Conservation (phyloP, 2,329 filamentous ascomycete species). For the Alternaria sp. region DNA sequence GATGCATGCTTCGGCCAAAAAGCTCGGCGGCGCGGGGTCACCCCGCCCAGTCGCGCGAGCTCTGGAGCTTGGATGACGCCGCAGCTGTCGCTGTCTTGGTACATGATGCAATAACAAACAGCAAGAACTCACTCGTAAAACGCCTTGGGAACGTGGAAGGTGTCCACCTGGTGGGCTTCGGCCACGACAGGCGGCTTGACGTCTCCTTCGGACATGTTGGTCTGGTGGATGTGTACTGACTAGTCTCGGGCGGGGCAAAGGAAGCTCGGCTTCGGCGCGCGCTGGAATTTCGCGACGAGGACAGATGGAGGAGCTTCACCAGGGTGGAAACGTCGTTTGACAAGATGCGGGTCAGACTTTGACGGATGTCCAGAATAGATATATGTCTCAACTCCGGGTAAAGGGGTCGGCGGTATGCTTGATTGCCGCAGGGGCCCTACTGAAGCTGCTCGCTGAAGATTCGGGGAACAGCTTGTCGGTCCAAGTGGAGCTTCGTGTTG, state of each 20-base stretch:
- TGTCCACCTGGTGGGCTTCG: constrained; percentile 80
- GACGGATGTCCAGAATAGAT: constrained; percentile 25
- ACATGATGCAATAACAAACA: constrained; percentile 32
- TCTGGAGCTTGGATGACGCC: constrained; percentile 22
- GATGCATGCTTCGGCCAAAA: constrained; percentile 12
- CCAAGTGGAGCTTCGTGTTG: constrained; percentile 34
- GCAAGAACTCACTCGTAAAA: constrained; percentile 52
- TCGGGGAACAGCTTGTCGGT: constrained; percentile 38
- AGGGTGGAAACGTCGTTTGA: constrained; percentile 9
- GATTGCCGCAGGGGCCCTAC: constrained; percentile 40
- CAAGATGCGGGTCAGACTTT: constrained; percentile 14
- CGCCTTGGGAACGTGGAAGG: constrained; percentile 67
- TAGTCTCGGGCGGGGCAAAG: constrained; percentile 17
- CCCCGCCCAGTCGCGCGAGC: constrained; percentile 40
- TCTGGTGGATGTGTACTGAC: constrained; percentile 15
- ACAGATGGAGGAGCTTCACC: constrained; percentile 7
- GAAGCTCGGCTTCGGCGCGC: constrained; percentile 19
- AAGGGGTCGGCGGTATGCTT: constrained; percentile 47
- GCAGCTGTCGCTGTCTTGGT: constrained; percentile 24
- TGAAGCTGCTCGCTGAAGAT: constrained; percentile 35
- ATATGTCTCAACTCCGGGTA: constrained; percentile 48
- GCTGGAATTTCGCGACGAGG: constrained; percentile 17
- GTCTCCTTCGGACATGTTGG: constrained; percentile 57
- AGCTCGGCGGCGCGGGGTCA: constrained; percentile 43
- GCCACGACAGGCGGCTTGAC: constrained; percentile 65